phyloP scores from a whole-genome alignment of 768 basidiomycete species.

The Asterophora parasitica region DNA sequence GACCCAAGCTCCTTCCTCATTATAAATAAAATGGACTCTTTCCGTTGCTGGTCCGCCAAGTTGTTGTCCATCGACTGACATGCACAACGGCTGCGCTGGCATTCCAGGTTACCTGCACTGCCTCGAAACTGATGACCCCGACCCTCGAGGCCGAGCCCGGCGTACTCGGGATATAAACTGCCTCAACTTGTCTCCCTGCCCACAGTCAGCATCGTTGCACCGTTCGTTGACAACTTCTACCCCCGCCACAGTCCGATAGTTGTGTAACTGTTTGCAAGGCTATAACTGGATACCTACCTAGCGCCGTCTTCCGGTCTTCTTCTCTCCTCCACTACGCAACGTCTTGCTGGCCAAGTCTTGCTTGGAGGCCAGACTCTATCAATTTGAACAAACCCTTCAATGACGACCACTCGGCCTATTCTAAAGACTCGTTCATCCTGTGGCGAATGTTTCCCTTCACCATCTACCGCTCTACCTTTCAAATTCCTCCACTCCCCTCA shows the following conservation, averaged over 20 bases:
- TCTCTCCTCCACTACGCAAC: slow-evolving; percentile 3
- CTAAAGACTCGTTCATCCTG: slow-evolving; percentile 23
- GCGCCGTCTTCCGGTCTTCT: not conserved
- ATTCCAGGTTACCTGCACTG: not conserved
- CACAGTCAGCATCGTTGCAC: too few species aligned
- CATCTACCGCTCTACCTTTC: slow-evolving; percentile 34
- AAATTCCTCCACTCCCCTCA: slow-evolving; percentile 30
- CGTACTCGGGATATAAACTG: not conserved
- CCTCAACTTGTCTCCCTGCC: too few species aligned
- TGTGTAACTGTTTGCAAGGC: not conserved
- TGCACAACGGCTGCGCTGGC: not conserved
- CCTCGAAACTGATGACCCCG: not conserved
- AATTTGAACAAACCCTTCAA: slow-evolving; percentile 1
- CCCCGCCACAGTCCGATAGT: not conserved
- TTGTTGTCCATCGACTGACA: not conserved
- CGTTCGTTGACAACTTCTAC: not conserved
- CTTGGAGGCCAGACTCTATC: slow-evolving; percentile 3
- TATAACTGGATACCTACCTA: slow-evolving; percentile 4
- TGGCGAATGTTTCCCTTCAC: slow-evolving; percentile 13
- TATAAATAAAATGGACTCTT: too few species aligned
- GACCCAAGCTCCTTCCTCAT: too few species aligned
- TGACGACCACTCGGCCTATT: slow-evolving; percentile 31
- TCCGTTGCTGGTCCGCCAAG: not conserved
- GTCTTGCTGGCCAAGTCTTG: slow-evolving; percentile 19
- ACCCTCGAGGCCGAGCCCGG: not conserved